Base-by-base conservation (phyloP, 768 basidiomycete species). In the Clathrus columnatus region DNA sequence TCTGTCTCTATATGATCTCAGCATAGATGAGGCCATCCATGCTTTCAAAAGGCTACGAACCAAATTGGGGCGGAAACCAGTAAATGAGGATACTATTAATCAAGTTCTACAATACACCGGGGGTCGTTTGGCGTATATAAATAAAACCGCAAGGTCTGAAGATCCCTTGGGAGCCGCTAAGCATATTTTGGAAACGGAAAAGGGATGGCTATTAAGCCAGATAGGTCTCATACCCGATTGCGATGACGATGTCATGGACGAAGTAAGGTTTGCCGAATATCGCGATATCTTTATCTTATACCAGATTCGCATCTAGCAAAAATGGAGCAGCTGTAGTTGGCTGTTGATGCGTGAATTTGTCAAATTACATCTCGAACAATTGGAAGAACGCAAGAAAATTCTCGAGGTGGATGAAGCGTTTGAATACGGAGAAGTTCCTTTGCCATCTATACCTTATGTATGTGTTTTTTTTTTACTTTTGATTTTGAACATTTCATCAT, bases 181-280 rank as follows among this genome's bases (percentile, higher is more conserved):
- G 54, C 74, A 83, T 51, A 69, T 89, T 64, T 71, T 89, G 2
- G 63, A 72, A n/a, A 76, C 80, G 8, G 91, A 93, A 69, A 87
- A 87, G 63, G 82, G 76, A 24, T 91, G 88, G 86, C 71, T 91
- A 28, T 72, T 84, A 21, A 85, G 83, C 63, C 84, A 85, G 66
- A 85, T 90, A 43, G 88, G 87, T 2, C 72, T 91, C 48, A 91
- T 92, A 56, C 78, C 80, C 7, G 89, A 89, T 64, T 84, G 81
- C 63, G 89, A 91, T 66, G 87, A 89, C 69, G 85, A 88, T 63
- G 82, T 88, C 56, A 89, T 88, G 90, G 91, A 92, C 67, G 91
- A 91, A 75, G 87, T 87, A 61, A 59, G 72, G n/a, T n/a, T 66
- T n/a, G 0, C 8, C 20, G 61, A 43, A 51, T 63, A 41, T 60